Conservation (phyloP, 2,329 filamentous ascomycete species). For the Aspergillus novofumigatus region DNA sequence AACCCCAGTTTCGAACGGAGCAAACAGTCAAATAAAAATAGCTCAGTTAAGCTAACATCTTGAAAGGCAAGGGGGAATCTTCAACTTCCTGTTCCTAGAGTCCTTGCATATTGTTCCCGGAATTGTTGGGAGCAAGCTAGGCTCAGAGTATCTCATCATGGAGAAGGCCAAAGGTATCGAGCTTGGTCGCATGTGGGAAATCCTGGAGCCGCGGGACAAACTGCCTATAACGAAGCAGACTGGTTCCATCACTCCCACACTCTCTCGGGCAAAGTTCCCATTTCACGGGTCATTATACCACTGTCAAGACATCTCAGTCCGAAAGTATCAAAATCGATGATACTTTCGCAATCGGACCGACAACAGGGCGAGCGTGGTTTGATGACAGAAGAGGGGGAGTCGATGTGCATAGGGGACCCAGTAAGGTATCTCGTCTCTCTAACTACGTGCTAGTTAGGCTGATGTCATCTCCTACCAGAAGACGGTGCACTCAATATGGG, state of each 20-base stretch:
- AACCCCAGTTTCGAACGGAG: no score
- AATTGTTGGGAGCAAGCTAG: conserved; percentile 3
- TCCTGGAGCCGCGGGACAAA: conserved; percentile 11
- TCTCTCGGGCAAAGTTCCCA: conserved; percentile 7
- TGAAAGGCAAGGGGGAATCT: conserved; percentile 5
- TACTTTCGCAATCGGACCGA: conserved; percentile 8
- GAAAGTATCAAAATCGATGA: conserved; percentile 8
- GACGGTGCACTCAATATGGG: conserved; percentile 16
- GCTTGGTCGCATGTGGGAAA: conserved; percentile 7
- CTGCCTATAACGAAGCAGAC: conserved; percentile 12
- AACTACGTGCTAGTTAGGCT: not conserved
- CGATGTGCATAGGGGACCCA: conserved; percentile 10
- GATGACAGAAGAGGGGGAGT: conserved; percentile 12
- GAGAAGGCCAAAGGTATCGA: conserved; percentile 8
- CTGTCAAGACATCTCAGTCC: conserved; percentile 5
- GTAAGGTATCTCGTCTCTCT: conserved; percentile 5
- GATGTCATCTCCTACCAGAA: conserved; percentile 4
- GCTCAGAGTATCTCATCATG: conserved; percentile 13
- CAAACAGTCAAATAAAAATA: not conserved
- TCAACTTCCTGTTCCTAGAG: conserved; percentile 8
- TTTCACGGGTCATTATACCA: conserved; percentile 10
- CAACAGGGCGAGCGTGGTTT: conserved; percentile 12
- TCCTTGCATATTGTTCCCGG: conserved; percentile 6
- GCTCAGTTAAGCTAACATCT: not conserved
- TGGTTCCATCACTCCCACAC: conserved; percentile 5